A percentile compares a stretch with the other conserved stretches of the same genome.
These are phyloP conservation scores for Citrus reticulata DNA, from an alignment of 345 rosid genomes.

Conservation along the genomic window DNA sequence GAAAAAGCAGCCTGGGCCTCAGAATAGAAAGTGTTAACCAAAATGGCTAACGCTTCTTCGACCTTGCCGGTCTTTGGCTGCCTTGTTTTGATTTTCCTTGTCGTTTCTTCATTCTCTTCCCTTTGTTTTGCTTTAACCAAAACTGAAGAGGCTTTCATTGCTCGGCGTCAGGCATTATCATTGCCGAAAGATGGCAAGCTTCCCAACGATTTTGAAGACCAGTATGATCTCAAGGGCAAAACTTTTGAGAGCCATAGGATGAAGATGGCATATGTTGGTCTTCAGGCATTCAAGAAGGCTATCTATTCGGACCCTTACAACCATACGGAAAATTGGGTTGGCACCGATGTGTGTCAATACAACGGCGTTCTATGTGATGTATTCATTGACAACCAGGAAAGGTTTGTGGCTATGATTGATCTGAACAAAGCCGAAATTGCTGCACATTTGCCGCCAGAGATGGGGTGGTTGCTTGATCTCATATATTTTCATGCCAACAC, in stretches of 20 bases:
- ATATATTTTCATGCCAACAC: constrained; percentile 68
- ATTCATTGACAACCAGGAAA: constrained; percentile 52
- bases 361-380: constrained; percentile 68
- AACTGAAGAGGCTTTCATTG: constrained; percentile 51
- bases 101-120: constrained; percentile 19
- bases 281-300: constrained; percentile 75
- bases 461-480: constrained; percentile 57
- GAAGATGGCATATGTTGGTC: constrained; percentile 57
- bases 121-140: constrained; percentile 43
- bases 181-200: constrained; percentile 35
- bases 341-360: constrained; percentile 59
- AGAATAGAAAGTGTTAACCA: constrained; percentile 35
- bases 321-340: constrained; percentile 68
- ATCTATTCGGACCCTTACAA: constrained; percentile 76
- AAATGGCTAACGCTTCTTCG: constrained; percentile 24
- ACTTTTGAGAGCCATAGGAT: constrained; percentile 58
- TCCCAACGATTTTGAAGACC: constrained; percentile 24
- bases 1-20: constrained; percentile 76
- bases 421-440: constrained; percentile 81
- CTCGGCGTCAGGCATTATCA: constrained; percentile 57
- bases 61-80: constrained; percentile 48
- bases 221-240: constrained; percentile 22
- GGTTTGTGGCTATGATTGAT: constrained; percentile 68
- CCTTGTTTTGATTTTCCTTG: constrained; percentile 31
- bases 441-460: constrained; percentile 63